phyloP scores from a whole-genome alignment of 78 protist genomes.

The Cavenderia fasciculata region DNA sequence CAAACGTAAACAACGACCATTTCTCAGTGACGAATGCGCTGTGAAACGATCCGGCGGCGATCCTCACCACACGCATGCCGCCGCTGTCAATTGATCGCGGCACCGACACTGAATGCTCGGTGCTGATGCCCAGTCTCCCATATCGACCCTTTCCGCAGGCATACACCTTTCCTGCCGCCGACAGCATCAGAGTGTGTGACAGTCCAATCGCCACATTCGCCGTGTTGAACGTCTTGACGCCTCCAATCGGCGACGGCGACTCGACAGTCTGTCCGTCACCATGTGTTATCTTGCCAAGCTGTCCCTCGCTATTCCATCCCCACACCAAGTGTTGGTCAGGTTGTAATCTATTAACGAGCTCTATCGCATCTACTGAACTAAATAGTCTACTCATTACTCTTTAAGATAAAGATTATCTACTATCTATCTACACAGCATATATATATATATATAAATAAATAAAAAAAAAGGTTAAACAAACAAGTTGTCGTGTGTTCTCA shows the following conservation, averaged over 20 bases:
- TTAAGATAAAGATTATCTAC: too few species aligned
- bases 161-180: constrained; percentile 6
- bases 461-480: too few species aligned
- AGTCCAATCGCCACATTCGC: constrained; percentile 22
- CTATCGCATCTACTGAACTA: too few species aligned
- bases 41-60: constrained; percentile 35
- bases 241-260: background rate
- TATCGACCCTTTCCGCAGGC: constrained; percentile 21
- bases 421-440: too few species aligned
- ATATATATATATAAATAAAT: too few species aligned
- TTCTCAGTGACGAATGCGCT: constrained; percentile 49
- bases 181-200: constrained; percentile 23
- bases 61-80: background rate
- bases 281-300: background rate
- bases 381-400: too few species aligned
- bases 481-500: too few species aligned
- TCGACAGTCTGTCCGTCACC: background rate
- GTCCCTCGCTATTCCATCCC: constrained; percentile 58
- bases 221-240: background rate
- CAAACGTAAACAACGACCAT: constrained; percentile 50
- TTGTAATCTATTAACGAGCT: too few species aligned
- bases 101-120: background rate
- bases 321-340: constrained; percentile 33
- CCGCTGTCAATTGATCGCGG: background rate
- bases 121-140: constrained; percentile 27